phyloP scores from a whole-genome alignment of 2,329 filamentous ascomycete species.

The Aspergillus oerlinghausenensis region DNA sequence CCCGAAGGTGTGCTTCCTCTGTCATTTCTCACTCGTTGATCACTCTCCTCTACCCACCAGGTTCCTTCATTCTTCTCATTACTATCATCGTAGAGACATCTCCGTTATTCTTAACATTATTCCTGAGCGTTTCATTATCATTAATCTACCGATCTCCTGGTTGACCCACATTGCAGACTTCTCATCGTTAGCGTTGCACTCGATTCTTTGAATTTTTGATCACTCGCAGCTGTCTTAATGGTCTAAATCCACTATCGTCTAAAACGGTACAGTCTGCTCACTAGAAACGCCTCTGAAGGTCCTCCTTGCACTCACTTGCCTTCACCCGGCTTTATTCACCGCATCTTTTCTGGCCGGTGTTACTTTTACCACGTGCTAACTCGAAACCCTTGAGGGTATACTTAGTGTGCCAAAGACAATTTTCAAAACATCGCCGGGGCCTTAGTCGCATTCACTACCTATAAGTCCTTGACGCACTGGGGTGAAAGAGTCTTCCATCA shows the following conservation, averaged over 20 bases:
- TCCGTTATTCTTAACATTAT: neutral
- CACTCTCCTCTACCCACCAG: neutral
- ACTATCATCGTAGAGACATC: neutral
- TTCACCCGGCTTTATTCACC: neutral
- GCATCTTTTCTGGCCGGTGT: neutral
- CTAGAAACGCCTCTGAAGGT: neutral
- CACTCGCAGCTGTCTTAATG: neutral
- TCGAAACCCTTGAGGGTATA: neutral
- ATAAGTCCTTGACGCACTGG: neutral
- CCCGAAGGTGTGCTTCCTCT: neutral
- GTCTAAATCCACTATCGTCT: neutral
- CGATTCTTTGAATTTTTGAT: neutral
- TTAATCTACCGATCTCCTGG: constrained; percentile 12
- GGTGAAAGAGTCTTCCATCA: neutral
- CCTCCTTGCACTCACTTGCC: neutral
- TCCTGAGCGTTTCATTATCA: neutral
- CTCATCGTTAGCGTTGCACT: neutral
- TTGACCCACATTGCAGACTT: constrained; percentile 4
- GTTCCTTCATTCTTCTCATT: neutral
- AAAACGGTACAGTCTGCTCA: neutral
- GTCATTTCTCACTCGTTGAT: neutral
- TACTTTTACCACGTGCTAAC: neutral
- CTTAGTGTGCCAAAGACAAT: neutral
- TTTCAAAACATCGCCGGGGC: neutral
- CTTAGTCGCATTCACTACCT: neutral